Conservation (phyloP, 805 yeast species). For the Saturnispora sekii region DNA sequence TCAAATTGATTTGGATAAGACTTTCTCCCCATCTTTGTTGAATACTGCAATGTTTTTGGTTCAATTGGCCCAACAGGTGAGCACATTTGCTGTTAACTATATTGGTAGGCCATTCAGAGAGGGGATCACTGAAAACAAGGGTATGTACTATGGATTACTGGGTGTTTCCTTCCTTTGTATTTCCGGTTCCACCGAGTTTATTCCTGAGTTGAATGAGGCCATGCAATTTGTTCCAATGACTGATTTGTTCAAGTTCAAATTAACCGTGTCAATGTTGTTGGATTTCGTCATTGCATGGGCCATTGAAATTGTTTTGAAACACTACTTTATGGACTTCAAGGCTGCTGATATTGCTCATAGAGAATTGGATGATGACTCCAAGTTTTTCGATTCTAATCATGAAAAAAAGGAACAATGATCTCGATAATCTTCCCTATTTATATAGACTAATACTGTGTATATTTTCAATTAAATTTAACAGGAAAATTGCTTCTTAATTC, state of each 20-base stretch:
- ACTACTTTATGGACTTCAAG: slow-evolving; percentile 79
- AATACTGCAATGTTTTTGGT: slow-evolving; percentile 94
- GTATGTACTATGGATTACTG: slow-evolving; percentile 91
- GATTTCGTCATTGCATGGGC: slow-evolving; percentile 73
- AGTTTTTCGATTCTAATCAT: neutral
- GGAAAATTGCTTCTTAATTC: neutral
- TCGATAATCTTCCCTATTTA: too few relatives aligned
- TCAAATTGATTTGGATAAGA: slow-evolving; percentile 79
- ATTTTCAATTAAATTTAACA: neutral
- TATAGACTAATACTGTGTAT: too few relatives aligned
- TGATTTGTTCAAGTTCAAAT: slow-evolving; percentile 58
- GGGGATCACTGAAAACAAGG: slow-evolving; percentile 79
- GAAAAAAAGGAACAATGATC: slow-evolving; percentile 8
- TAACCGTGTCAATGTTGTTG: slow-evolving; percentile 60
- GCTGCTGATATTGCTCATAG: slow-evolving; percentile 80
- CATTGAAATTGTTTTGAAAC: slow-evolving; percentile 73
- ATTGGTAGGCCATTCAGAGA: slow-evolving; percentile 97
- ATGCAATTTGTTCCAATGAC: slow-evolving; percentile 89
- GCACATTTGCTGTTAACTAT: slow-evolving; percentile 95
- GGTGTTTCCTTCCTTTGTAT: slow-evolving; percentile 87
- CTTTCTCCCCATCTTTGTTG: slow-evolving; percentile 78
- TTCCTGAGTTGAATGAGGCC: slow-evolving; percentile 89
- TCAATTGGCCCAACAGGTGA: slow-evolving; percentile 92
- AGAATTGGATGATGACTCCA: slow-evolving; percentile 17
- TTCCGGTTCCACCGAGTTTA: slow-evolving; percentile 86